Evolutionary conservation across 352 stramenopile species (phyloP).

Genomic region (Phytophthora citricola): DNA sequence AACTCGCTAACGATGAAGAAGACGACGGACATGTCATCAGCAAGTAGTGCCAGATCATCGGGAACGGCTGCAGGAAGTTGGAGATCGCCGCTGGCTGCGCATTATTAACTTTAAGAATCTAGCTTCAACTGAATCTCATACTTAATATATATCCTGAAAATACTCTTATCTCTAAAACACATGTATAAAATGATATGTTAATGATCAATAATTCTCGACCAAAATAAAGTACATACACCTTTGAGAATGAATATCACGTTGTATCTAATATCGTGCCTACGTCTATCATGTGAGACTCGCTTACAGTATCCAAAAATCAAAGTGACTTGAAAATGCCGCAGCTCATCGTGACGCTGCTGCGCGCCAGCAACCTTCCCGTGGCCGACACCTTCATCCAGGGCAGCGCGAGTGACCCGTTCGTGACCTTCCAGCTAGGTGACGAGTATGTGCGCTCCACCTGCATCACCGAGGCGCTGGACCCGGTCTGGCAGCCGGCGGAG

Average conservation of each 20-base stretch:
- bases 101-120: constrained; percentile 2
- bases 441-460: constrained; percentile 60
- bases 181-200: too few relatives aligned
- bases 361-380: constrained; percentile 69
- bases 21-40: constrained; percentile 47
- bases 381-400: constrained; percentile 63
- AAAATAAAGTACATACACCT: not conserved
- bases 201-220: too few relatives aligned
- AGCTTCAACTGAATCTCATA: constrained; percentile 6
- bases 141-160: not conserved
- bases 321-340: constrained; percentile 51
- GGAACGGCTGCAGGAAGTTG: constrained; percentile 42
- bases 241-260: not conserved
- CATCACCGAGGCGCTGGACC: constrained; percentile 58
- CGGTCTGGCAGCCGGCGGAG: constrained; percentile 77
- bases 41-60: constrained; percentile 52
- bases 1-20: constrained; percentile 45
- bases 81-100: constrained; percentile 8
- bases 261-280: constrained; percentile 3
- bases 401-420: constrained; percentile 77
- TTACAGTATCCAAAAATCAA: constrained; percentile 22
- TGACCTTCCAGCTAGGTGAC: constrained; percentile 61
- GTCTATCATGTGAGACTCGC: not conserved
- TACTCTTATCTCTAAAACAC: too few relatives aligned
- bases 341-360: constrained; percentile 70